Conservation (phyloP, 2,329 filamentous ascomycete species). For the Fusarium piperis region DNA sequence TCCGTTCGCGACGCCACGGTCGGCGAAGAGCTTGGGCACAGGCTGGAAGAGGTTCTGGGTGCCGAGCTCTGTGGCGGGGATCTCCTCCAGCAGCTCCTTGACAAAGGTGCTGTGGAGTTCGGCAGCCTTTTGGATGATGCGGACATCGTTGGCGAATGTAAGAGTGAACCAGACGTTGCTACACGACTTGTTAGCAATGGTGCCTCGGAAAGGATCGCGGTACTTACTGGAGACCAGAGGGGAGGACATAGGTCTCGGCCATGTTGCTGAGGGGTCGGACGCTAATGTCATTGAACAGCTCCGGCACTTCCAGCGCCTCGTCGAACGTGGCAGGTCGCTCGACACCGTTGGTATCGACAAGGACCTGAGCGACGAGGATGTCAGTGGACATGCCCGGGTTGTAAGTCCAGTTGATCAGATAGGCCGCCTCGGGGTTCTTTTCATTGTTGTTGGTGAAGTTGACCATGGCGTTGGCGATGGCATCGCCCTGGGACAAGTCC, state of each 20-base stretch:
- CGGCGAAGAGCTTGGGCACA: slow-evolving; percentile 37
- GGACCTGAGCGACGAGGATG: slow-evolving; percentile 25
- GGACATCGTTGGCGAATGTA: slow-evolving; percentile 38
- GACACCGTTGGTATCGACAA: slow-evolving; percentile 28
- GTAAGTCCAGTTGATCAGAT: slow-evolving; percentile 34
- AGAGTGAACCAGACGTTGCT: slow-evolving; percentile 31
- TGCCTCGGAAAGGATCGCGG: no score
- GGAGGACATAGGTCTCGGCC: slow-evolving; percentile 10
- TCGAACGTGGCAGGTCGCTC: slow-evolving; percentile 38
- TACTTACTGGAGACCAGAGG: slow-evolving; percentile 37
- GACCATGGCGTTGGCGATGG: slow-evolving; percentile 24
- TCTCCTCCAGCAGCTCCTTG: slow-evolving; percentile 37
- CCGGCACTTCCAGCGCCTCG: slow-evolving; percentile 31
- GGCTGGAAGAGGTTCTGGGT: slow-evolving; percentile 47
- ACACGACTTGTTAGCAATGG: not conserved
- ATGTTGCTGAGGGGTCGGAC: slow-evolving; percentile 19
- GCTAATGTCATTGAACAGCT: slow-evolving; percentile 27
- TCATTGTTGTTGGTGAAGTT: slow-evolving; percentile 27
- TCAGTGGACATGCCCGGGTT: slow-evolving; percentile 20
- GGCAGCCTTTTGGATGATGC: slow-evolving; percentile 44
- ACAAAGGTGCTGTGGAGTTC: slow-evolving; percentile 41
- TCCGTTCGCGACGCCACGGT: slow-evolving; percentile 36
- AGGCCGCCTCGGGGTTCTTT: slow-evolving; percentile 29
- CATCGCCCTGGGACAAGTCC: slow-evolving; percentile 15
- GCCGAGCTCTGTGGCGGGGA: slow-evolving; percentile 38